Base-by-base conservation (phyloP, 257 asterid genomes). In the Echium plantagineum region DNA sequence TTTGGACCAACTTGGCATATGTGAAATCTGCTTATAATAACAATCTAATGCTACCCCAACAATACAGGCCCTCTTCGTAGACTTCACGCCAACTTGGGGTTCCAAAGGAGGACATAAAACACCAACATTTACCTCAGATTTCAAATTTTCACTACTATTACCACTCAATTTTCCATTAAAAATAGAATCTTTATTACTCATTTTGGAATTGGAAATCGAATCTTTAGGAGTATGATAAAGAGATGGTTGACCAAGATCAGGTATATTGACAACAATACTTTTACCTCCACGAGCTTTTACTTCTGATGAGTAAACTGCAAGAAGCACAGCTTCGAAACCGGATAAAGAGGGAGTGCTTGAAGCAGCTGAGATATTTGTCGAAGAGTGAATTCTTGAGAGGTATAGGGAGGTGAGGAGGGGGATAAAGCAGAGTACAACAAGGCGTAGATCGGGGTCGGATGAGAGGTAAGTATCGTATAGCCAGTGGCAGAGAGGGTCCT, bases 1-100 rank as follows among this genome's bases (percentile, higher is more conserved):
- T 78, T 91, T 91, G 0, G 94, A 88, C 95, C 98, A 91, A 30
- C 74, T 75, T 8, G 98, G 97, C 94, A 91, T 88, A 71, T 84
- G 94, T 4, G 97, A 79, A 73, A 91, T 81, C 81, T 84, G 90
- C 63, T 85, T 84, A 73, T 79, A 88, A 63, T 79, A 91, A 69
- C 94, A 91, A 67, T 88, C 96, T 17, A 91, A 76, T 10, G 90
- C 93, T 21, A 84, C 86, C 13, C 98, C 97, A 17, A 91, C 94
- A 63, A 91, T 91, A 74, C 84, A 70, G 30, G 94, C 97, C 19
- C 98, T 83, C 61, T 85, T 91, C 4, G 98, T 91, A 19, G 98
- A 91, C 70, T 91, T 91, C 32, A 91, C 87, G 8, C 94, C 95
- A 28, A 72, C 69, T 73, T 91, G 97, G 19, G 96, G 94, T 69